Percentiles rank a stretch among this genome's conserved stretches.
Evolutionary conservation across 2,329 filamentous ascomycete species (phyloP).

Genomic region (Talaromyces sp.): DNA sequence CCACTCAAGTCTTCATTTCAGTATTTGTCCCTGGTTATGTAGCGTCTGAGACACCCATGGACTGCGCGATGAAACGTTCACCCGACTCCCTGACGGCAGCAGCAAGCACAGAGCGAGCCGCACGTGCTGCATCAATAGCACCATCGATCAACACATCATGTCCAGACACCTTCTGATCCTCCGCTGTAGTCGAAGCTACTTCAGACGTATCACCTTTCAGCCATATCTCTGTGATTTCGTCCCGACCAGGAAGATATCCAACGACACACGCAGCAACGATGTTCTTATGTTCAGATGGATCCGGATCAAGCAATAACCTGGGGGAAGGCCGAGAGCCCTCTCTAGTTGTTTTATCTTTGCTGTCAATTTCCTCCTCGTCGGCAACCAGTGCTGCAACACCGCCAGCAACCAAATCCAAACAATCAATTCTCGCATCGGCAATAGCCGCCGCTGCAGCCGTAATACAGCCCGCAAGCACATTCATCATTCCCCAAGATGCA

Average conservation of each 20-base stretch:
- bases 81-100: conserved; percentile 60
- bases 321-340: conserved; percentile 16
- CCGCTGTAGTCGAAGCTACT: conserved; percentile 23
- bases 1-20: conserved; percentile 27
- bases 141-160: conserved; percentile 58
- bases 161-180: conserved; percentile 36
- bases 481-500: conserved; percentile 83
- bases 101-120: conserved; percentile 57
- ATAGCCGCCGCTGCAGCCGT: conserved; percentile 91
- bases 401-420: conserved; percentile 82
- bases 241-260: conserved; percentile 78
- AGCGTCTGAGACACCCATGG: background rate
- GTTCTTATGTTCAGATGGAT: conserved; percentile 72
- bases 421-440: conserved; percentile 92
- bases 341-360: background rate
- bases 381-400: conserved; percentile 79
- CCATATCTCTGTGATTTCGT: conserved; percentile 95
- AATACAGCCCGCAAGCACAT: conserved; percentile 84
- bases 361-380: conserved; percentile 20
- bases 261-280: conserved; percentile 84
- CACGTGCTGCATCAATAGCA: conserved; percentile 60
- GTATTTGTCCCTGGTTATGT: conserved; percentile 21
- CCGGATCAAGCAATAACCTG: conserved; percentile 68
- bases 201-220: conserved; percentile 67
- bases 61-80: conserved; percentile 35